These are phyloP conservation scores for Croton laevigatus DNA, from an alignment of 441 rosid species.

Conservation along the genomic window DNA sequence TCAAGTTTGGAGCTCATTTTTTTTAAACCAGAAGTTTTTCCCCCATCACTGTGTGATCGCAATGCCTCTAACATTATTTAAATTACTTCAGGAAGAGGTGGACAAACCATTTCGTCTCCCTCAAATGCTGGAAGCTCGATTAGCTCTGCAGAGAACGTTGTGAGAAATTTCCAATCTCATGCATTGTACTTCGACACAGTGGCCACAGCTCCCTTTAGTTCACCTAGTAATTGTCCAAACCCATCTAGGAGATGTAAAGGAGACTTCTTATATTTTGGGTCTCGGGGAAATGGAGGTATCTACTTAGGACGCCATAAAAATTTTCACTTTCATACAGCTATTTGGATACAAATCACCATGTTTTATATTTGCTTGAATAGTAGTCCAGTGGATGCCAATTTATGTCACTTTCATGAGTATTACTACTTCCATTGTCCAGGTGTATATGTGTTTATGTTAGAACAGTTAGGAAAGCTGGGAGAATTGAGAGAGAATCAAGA, in stretches of 20 bases:
- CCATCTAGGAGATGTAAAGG: conserved; percentile 51
- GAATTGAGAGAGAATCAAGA: too few relatives aligned
- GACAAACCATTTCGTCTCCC: conserved; percentile 44
- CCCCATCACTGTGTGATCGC: conserved; percentile 6
- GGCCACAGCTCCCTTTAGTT: conserved; percentile 38
- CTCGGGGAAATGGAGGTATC: conserved; percentile 78
- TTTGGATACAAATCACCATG: neutral
- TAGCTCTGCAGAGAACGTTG: conserved; percentile 41
- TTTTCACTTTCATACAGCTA: neutral
- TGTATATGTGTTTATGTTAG: neutral
- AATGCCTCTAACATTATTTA: conserved; percentile 24
- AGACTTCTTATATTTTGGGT: conserved; percentile 56
- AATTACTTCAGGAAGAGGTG: conserved; percentile 48
- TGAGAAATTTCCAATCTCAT: conserved; percentile 51
- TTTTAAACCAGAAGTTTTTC: neutral
- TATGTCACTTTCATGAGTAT: neutral
- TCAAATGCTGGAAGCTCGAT: conserved; percentile 46
- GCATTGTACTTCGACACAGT: conserved; percentile 43
- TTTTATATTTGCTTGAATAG: neutral
- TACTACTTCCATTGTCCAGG: neutral
- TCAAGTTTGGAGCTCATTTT: conserved; percentile 13
- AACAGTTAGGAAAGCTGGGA: too few relatives aligned
- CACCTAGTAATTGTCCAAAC: conserved; percentile 35
- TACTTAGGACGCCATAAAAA: conserved; percentile 13
- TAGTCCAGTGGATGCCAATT: neutral